Base-by-base conservation (phyloP, 495 filamentous ascomycete genomes). In the Xylaria grammica region DNA sequence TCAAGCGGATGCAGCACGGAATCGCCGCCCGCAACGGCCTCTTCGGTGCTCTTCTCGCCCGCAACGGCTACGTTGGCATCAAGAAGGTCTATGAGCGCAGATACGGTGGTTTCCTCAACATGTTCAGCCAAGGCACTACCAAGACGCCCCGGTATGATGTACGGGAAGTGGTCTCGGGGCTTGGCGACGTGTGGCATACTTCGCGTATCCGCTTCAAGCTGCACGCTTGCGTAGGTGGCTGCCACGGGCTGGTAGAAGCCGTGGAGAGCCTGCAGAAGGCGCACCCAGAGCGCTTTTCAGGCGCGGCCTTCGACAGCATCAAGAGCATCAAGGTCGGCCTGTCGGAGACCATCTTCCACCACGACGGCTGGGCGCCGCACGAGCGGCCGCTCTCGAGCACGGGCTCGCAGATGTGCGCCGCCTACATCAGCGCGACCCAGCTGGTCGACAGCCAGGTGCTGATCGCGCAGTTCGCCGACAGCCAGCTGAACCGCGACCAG, bases 1-100 rank as follows among this genome's bases (percentile, higher is more conserved):
- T 78, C 1, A 84, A 81, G 63, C 72, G 77, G 5, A 79, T 82
- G 77, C 77, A 81, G 62, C 80, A 82, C 54, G 80, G 73, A 1
- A 82, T 84, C 56, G 78, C 78, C 0, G 76, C 79, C 11, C 74
- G 79, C 1, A 83, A 77, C 48, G 80, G 79, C 0, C 73, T 82
- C 1, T 71, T 83, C 30, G 78, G 59, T 0, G 75, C 79, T 4
- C 52, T 83, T 10, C 50, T 82, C 42, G 77, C 79, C 3, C 62
- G 69, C 15, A 53, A 58, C 3, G 76, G 72, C 0, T 83, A 84
- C 65, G 62, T 65, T 6, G 82, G 81, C 0, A 82, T 84, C 48
- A 77, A 80, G 57, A 75, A 79, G 44, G 75, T 82, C 0, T 78
- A 75, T 34, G 79, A 83, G 53, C 64, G 76, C 24, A 62, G 54